Evolutionary conservation across 2,329 filamentous ascomycete genomes (phyloP).

Genomic region (Septoria linicola): DNA sequence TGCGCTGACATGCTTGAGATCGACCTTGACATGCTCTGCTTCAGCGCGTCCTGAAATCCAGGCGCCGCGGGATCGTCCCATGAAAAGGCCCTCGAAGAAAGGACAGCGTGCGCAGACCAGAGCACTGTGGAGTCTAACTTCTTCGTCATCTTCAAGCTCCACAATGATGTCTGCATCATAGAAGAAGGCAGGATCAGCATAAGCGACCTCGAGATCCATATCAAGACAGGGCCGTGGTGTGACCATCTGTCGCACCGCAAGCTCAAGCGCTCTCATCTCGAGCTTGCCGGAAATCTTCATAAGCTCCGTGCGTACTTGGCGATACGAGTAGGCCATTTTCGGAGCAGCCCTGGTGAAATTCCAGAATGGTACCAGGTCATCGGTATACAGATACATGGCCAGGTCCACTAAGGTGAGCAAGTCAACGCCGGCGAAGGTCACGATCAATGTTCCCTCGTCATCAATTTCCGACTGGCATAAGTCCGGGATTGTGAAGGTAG

Average conservation of each 20-base stretch:
- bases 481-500: slow-evolving; percentile 59
- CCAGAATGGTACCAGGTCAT: slow-evolving; percentile 81
- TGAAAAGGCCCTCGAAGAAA: slow-evolving; percentile 87
- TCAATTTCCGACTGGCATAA: slow-evolving; percentile 58
- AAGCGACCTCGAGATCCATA: slow-evolving; percentile 67
- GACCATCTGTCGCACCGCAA: slow-evolving; percentile 72
- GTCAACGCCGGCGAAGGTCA: slow-evolving; percentile 71
- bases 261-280: slow-evolving; percentile 69
- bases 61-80: slow-evolving; percentile 78
- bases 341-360: slow-evolving; percentile 68
- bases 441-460: slow-evolving; percentile 51
- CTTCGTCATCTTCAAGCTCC: slow-evolving; percentile 71
- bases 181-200: slow-evolving; percentile 69
- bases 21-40: slow-evolving; percentile 65
- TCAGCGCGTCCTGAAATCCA: slow-evolving; percentile 61
- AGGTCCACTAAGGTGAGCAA: slow-evolving; percentile 77
- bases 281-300: slow-evolving; percentile 78
- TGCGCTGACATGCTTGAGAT: slow-evolving; percentile 76
- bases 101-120: slow-evolving; percentile 81
- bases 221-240: slow-evolving; percentile 63
- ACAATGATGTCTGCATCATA: slow-evolving; percentile 76
- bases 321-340: slow-evolving; percentile 68
- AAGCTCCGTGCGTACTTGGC: slow-evolving; percentile 78
- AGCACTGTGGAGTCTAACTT: slow-evolving; percentile 70
- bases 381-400: slow-evolving; percentile 76